Percentiles rank a stretch among this genome's conserved stretches.
Evolutionary conservation across 352 stramenopile species (phyloP).

Genomic region (Peronospora destructor): DNA sequence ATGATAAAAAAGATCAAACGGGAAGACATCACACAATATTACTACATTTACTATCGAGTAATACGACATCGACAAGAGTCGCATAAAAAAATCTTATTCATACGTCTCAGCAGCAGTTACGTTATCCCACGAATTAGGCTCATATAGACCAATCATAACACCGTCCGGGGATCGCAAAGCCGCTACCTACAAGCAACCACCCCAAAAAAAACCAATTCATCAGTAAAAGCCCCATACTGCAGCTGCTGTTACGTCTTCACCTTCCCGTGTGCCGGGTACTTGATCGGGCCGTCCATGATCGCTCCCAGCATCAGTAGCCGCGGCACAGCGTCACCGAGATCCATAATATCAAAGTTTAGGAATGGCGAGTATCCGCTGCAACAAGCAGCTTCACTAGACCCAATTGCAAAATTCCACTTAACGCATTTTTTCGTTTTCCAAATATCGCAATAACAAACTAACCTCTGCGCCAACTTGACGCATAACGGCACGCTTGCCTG

Average conservation of each 20-base stretch:
- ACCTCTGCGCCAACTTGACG: constrained; percentile 79
- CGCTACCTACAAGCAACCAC: constrained; percentile 47
- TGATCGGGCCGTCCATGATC: constrained; percentile 89
- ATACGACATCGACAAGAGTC: too few species aligned
- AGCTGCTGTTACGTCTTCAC: constrained; percentile 14
- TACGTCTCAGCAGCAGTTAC: constrained; percentile 57
- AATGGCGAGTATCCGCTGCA: constrained; percentile 86
- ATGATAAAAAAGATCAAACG: too few species aligned
- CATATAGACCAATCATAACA: constrained; percentile 90
- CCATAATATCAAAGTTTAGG: constrained; percentile 87
- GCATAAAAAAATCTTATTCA: too few species aligned
- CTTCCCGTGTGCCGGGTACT: constrained; percentile 88
- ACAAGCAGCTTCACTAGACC: constrained; percentile 63
- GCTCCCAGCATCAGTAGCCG: constrained; percentile 80
- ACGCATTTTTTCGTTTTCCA: not conserved
- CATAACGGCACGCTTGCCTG: constrained; percentile 57
- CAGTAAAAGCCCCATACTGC: not conserved
- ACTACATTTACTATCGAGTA: too few species aligned
- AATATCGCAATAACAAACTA: not conserved
- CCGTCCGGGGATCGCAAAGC: constrained; percentile 83
- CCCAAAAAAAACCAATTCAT: constrained; percentile 2
- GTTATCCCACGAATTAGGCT: constrained; percentile 84
- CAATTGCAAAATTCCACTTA: not conserved
- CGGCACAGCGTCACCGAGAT: constrained; percentile 83
- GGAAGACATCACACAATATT: too few species aligned